Base-by-base conservation (phyloP, 2,329 filamentous ascomycete species). In the Ophiostoma tasmaniense region DNA sequence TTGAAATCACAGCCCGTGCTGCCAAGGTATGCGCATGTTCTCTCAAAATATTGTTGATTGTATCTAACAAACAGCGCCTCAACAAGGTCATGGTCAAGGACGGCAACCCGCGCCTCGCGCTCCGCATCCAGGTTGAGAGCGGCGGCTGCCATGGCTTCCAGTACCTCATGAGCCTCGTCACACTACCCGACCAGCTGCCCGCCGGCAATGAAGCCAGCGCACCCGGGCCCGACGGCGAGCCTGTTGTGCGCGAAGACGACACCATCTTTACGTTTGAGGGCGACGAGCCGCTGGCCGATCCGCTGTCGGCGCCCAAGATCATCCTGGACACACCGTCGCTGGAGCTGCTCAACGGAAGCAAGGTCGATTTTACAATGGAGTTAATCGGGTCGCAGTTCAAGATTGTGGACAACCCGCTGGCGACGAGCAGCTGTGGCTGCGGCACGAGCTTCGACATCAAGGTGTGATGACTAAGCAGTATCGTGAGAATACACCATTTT, bases 131-230 rank as follows among this genome's bases (percentile, higher is more conserved):
- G 71, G 93, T 99, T 70, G 93, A 96, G 76, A 92, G 90, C 69
- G 95, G 95, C 72, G 95, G 95, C 69, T 99, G 95, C 78, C 95
- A 99, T 79, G 95, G 95, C 66, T 99, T 99, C 78, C 95, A 99
- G 78, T 99, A 99, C 77, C 81, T 96, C 64, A 97, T 99, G 91
- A 91, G 89, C 20, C 84, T 98, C 3, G 89, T 92, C 2, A 87
- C 85, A 0, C 79, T 89, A 0, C 87, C 87, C 0, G 70, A 77
- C 0, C 69, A 74, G 0, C 71, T 79, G 1, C 74, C 76, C 0
- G 14, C 71, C 14, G 8, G 52, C 30, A 37, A 64, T 20, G 61
- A 37, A 25, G 22, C 20, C n/a, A 33, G 13, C 6, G 22, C 70
- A n/a, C 14, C 33, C 6, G 68, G 64, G 1, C 68, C 77, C 20